A percentile compares a stretch with the other conserved stretches of the same genome.
Evolutionary conservation across 495 filamentous ascomycete genomes (phyloP).

Genomic region (Penicillium crystallinum): DNA sequence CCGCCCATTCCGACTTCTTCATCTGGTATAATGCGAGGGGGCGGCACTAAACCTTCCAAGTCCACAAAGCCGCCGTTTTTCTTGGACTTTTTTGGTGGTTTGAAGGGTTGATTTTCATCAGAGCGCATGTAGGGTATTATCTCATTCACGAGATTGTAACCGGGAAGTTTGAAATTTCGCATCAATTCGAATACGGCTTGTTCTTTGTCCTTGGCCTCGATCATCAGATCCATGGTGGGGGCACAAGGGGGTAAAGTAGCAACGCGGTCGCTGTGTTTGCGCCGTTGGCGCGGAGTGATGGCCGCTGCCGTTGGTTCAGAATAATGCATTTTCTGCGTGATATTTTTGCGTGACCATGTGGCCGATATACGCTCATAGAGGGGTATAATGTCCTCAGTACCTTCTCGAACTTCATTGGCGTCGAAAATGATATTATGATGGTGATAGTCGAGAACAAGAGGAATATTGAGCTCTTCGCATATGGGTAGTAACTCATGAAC

Average conservation of each 20-base stretch:
- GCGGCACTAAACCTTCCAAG: conserved; percentile 42
- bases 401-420: conserved; percentile 64
- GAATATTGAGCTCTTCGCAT: conserved; percentile 90
- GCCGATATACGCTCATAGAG: conserved; percentile 70
- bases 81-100: conserved; percentile 46
- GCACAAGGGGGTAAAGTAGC: conserved; percentile 74
- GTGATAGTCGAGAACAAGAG: conserved; percentile 87
- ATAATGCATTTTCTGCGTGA: conserved; percentile 96
- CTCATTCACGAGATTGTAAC: conserved; percentile 68
- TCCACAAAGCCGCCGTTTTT: conserved; percentile 48
- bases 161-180: conserved; percentile 77
- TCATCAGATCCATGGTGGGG: conserved; percentile 88
- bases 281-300: conserved; percentile 66
- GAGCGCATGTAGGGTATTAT: conserved; percentile 69
- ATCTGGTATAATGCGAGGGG: conserved; percentile 47
- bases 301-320: conserved; percentile 72
- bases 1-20: conserved; percentile 87
- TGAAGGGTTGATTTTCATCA: conserved; percentile 68
- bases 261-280: conserved; percentile 81
- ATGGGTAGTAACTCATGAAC: conserved; percentile 88
- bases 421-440: conserved; percentile 95
- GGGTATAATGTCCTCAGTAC: conserved; percentile 72
- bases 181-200: conserved; percentile 95
- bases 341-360: conserved; percentile 82
- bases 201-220: conserved; percentile 98